Evolutionary conservation across 805 yeast genomes (phyloP).

Genomic region (Candida oleophila): DNA sequence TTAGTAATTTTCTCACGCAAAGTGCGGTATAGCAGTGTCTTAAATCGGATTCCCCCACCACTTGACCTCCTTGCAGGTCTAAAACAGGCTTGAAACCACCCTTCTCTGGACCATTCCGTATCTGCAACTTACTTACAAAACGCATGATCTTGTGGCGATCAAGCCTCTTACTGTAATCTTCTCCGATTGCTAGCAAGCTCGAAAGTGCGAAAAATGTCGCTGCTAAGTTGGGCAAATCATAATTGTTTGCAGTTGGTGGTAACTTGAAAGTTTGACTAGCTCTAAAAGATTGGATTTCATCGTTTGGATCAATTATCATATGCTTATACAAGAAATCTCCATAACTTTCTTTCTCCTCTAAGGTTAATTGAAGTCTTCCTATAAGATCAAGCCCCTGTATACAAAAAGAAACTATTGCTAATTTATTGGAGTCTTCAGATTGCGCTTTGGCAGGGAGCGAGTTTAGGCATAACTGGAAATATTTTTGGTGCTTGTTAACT

Average conservation of each 20-base stretch:
- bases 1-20: conserved; percentile 54
- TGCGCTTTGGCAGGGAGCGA: conserved; percentile 57
- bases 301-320: conserved; percentile 35
- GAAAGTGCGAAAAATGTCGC: conserved; percentile 77
- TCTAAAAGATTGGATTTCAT: conserved; percentile 47
- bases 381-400: conserved; percentile 57
- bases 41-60: conserved; percentile 68
- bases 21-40: conserved; percentile 75
- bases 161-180: conserved; percentile 30
- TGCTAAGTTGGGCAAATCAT: conserved; percentile 66
- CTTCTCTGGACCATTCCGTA: conserved; percentile 21
- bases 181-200: conserved; percentile 50
- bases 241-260: conserved; percentile 17
- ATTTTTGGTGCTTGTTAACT: conserved; percentile 39
- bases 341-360: conserved; percentile 25
- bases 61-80: conserved; percentile 11
- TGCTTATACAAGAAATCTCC: conserved; percentile 48
- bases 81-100: conserved; percentile 39
- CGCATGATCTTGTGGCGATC: conserved; percentile 49
- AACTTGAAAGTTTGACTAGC: conserved; percentile 51
- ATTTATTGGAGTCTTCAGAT: conserved; percentile 64
- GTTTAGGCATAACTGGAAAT: conserved; percentile 50
- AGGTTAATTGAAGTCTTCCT: conserved; percentile 29
- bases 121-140: conserved; percentile 63
- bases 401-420: conserved; percentile 71